Evolutionary conservation across 1,284 basidiomycete genomes (phyloP), one percentile per base, ranked within the genome.

Genomic region (Ceratobasidium sp.): DNA sequence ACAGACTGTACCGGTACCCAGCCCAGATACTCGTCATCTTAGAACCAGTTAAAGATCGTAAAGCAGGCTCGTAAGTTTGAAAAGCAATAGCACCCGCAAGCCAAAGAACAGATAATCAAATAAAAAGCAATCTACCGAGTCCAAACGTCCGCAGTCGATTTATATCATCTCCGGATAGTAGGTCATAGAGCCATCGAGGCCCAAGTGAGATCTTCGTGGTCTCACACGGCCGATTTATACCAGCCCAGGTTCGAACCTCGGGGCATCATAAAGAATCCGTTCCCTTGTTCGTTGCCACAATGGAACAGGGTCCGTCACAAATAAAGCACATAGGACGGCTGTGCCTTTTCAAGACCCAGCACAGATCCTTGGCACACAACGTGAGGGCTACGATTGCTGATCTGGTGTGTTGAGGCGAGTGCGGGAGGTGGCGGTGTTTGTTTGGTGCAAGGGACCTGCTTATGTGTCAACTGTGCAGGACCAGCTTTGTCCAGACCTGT

Each of bases 1-100:
- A 49, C 33, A 66, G 33, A 53, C 21, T 30, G 49, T 54, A 66
- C 49, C 63, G 63, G 63, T 66, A 66, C 51, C 63, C 63, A 66
- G 63, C 49, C 63, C 63, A 66, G 38, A 54, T 25, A 42, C 30
- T 66, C 49, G 63, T 48, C 63, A 66, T 66, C 30, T 66, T 42
- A n/a, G 53, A 66, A 42, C n/a, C n/a, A 42, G 36, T 9, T 9
- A 38, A 38, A 38, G 36, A 36, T 36, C 54, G 54, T 58, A 58
- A 58, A 42, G n/a, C 21, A 42, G n/a, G 18, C 25, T 51, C 59
- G 59, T 61, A 40, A 28, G 28, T 40, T 14, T 18, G 23, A 21
- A 36, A 16, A 64, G 49, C 44, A 64, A 51, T 12, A 40, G 49
- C 49, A n/a, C n/a, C n/a, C n/a, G 49, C 49, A 25, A 53, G 25